Percentiles rank a stretch among this genome's conserved stretches.
Evolutionary conservation across 2,329 filamentous ascomycete species (phyloP).

Genomic region (Arthrobotrys conoides): DNA sequence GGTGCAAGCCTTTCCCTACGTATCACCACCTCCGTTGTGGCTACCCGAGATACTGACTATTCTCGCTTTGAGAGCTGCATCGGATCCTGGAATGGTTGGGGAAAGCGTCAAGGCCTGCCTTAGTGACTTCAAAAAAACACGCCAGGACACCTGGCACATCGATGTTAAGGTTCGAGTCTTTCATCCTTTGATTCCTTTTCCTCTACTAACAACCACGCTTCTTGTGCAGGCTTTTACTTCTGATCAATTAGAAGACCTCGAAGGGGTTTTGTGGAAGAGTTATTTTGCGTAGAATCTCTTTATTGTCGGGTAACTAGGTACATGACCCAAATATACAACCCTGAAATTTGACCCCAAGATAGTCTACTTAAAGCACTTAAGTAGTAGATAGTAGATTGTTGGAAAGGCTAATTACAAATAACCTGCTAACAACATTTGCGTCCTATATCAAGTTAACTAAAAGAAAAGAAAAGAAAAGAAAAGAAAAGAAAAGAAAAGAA

Average conservation of each 20-base stretch:
- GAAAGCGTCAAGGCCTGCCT: constrained; percentile 95
- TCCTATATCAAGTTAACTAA: not conserved
- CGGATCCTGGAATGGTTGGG: constrained; percentile 90
- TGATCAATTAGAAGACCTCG: constrained; percentile 93
- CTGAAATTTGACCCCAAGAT: not conserved
- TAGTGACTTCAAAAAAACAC: constrained; percentile 98
- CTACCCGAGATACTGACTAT: constrained; percentile 92
- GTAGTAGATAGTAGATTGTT: not conserved
- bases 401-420: constrained; percentile 16
- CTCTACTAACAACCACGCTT: constrained; percentile 66
- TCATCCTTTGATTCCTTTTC: constrained; percentile 28
- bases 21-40: constrained; percentile 91
- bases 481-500: too few species aligned
- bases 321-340: not conserved
- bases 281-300: constrained; percentile 82
- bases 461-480: constrained; percentile 1
- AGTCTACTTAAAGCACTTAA: not conserved
- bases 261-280: constrained; percentile 99
- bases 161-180: constrained; percentile 86
- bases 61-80: constrained; percentile 85
- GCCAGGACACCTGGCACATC: constrained; percentile 98
- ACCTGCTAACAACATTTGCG: not conserved
- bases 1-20: constrained; percentile 96
- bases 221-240: constrained; percentile 81
- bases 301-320: not conserved